These are phyloP conservation scores for Anacardium occidentale DNA, from an alignment of 345 rosid genomes.

Conservation along the genomic window DNA sequence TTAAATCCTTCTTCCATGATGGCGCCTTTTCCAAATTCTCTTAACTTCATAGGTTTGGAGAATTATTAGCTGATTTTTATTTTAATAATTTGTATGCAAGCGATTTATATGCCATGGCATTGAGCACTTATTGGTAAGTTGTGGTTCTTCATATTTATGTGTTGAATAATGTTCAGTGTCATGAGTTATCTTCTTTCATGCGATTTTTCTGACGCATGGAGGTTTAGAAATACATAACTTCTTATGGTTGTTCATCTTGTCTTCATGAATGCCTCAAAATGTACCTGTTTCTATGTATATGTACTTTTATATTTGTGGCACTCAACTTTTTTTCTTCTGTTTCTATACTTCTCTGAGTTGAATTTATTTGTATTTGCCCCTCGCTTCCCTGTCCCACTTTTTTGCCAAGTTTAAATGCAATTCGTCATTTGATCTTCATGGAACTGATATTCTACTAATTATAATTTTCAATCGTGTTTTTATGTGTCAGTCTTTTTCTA, in stretches of 20 bases:
- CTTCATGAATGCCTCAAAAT: background rate
- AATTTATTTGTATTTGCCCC: background rate
- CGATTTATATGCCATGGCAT: background rate
- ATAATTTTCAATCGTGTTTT: background rate
- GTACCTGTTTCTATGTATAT: background rate
- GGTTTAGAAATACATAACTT: background rate
- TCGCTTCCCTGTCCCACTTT: background rate
- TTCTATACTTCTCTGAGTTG: background rate
- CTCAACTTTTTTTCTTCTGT: background rate
- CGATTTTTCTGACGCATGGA: background rate
- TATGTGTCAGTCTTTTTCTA: background rate
- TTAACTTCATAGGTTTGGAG: background rate
- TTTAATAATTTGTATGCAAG: background rate
- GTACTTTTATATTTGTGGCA: background rate
- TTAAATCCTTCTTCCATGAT: background rate
- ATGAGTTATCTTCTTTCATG: background rate
- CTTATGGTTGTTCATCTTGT: background rate
- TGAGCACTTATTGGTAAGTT: background rate
- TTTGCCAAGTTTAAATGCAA: background rate
- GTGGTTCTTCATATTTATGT: background rate
- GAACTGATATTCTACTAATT: background rate
- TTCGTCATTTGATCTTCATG: background rate
- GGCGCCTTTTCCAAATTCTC: background rate
- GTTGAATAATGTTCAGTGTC: background rate
- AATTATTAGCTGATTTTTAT: background rate